Evolutionary conservation across 208 protist species (phyloP).

Genomic region (Trypanosomatidae sp.): DNA sequence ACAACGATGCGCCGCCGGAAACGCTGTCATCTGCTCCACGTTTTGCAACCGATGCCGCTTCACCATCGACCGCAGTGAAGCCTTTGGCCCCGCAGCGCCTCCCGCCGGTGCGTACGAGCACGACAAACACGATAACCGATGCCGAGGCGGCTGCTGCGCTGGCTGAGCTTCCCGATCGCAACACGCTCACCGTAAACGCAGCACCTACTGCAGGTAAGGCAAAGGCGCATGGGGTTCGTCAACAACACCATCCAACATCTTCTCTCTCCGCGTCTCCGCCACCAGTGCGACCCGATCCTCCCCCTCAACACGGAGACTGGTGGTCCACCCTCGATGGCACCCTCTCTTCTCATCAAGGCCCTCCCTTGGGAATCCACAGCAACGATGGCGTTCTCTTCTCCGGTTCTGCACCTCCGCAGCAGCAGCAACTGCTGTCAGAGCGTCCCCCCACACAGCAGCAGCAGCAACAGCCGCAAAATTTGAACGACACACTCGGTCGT

Average conservation of each 20-base stretch:
- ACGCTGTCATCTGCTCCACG: too few species aligned
- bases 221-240: too few species aligned
- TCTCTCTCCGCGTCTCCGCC: too few species aligned
- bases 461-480: slow-evolving; percentile 4
- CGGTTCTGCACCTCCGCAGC: too few species aligned
- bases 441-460: background rate
- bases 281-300: background rate
- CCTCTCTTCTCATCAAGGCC: slow-evolving; percentile 9
- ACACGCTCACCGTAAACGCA: background rate
- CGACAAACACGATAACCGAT: background rate
- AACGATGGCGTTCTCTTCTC: too few species aligned
- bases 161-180: background rate
- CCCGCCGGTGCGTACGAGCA: background rate
- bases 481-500: slow-evolving; percentile 51
- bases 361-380: background rate
- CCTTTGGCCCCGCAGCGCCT: too few species aligned
- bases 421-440: too few species aligned
- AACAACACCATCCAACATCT: too few species aligned
- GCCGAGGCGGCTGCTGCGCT: slow-evolving; percentile 5
- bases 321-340: slow-evolving; percentile 35
- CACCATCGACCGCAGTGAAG: too few species aligned
- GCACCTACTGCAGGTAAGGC: background rate
- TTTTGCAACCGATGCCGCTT: too few species aligned
- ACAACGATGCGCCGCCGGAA: too few species aligned
- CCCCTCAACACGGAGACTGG: slow-evolving; percentile 12